Conservation (phyloP, 2,329 filamentous ascomycete species). For the Stagonosporopsis tanaceti region DNA sequence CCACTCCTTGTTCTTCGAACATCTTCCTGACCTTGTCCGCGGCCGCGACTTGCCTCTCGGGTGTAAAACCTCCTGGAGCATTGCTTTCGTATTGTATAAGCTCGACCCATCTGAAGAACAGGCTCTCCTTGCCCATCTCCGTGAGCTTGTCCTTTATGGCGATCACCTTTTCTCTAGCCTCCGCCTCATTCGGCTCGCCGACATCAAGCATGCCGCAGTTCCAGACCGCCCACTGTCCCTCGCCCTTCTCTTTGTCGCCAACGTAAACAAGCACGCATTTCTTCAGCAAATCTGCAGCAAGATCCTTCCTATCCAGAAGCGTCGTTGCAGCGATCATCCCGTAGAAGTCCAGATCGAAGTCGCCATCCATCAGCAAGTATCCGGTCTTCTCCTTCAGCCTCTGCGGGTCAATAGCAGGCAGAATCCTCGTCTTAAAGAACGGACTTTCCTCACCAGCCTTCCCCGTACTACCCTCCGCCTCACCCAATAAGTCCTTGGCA, state of each 20-base stretch:
- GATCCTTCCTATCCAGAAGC: slow-evolving; percentile 70
- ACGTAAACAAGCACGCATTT: slow-evolving; percentile 64
- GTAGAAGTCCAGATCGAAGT: slow-evolving; percentile 88
- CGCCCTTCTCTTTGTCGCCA: slow-evolving; percentile 39
- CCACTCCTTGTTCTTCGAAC: slow-evolving; percentile 77
- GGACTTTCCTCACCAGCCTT: slow-evolving; percentile 62
- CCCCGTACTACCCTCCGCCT: slow-evolving; percentile 51
- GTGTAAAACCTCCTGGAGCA: slow-evolving; percentile 78
- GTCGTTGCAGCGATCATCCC: slow-evolving; percentile 78
- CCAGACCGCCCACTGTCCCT: slow-evolving; percentile 75
- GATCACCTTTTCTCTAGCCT: slow-evolving; percentile 76
- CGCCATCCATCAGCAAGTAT: slow-evolving; percentile 82
- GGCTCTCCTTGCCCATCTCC: slow-evolving; percentile 80
- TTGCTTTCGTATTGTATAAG: slow-evolving; percentile 87
- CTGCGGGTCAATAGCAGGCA: slow-evolving; percentile 72
- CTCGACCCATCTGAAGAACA: slow-evolving; percentile 95
- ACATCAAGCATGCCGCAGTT: slow-evolving; percentile 63
- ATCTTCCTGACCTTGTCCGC: slow-evolving; percentile 77
- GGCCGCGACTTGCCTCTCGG: slow-evolving; percentile 74
- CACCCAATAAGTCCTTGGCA: slow-evolving; percentile 61
- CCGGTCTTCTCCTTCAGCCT: slow-evolving; percentile 81
- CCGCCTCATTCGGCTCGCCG: slow-evolving; percentile 60
- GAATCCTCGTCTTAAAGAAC: slow-evolving; percentile 68
- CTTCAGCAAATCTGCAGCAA: slow-evolving; percentile 71
- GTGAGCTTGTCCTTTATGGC: slow-evolving; percentile 79